Conservation (phyloP, 2,329 filamentous ascomycete genomes). For the Cladosporium sp. region DNA sequence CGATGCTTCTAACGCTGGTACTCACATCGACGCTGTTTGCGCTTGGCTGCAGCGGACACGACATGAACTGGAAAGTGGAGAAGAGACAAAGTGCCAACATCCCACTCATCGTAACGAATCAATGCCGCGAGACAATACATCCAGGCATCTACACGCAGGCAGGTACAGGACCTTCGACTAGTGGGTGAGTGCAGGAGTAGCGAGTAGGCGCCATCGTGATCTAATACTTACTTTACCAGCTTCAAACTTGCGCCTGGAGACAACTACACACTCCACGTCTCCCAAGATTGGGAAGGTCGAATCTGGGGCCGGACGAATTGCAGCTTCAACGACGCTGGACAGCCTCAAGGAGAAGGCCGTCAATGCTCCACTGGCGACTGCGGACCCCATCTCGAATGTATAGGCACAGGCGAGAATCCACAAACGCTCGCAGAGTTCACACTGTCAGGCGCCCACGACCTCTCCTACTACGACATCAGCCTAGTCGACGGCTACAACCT, state of each 20-base stretch:
- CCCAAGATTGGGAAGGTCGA: conserved; percentile 72
- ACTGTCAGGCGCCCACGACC: conserved; percentile 60
- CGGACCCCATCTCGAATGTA: conserved; percentile 64
- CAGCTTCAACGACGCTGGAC: conserved; percentile 64
- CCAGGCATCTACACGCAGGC: conserved; percentile 71
- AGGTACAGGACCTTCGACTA: conserved; percentile 61
- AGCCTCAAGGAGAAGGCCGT: conserved; percentile 42
- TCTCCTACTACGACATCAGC: conserved; percentile 81
- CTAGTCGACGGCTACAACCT: conserved; percentile 83
- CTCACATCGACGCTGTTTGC: neutral
- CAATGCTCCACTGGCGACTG: conserved; percentile 76
- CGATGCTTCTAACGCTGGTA: neutral
- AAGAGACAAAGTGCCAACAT: conserved; percentile 25
- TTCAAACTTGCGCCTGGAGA: conserved; percentile 62
- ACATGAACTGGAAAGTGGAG: conserved; percentile 29
- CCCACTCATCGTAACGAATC: conserved; percentile 67
- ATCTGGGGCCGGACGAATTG: conserved; percentile 84
- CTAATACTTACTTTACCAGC: conserved; percentile 5
- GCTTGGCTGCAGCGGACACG: conserved; percentile 18
- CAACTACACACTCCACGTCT: conserved; percentile 60
- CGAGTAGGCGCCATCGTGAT: neutral
- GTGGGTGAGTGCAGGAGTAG: conserved; percentile 41
- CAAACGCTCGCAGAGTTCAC: conserved; percentile 79
- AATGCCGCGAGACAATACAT: conserved; percentile 68
- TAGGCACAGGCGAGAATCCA: conserved; percentile 58